These are phyloP conservation scores for Cystofilobasidium macerans DNA, from an alignment of 768 basidiomycete species.

Conservation along the genomic window DNA sequence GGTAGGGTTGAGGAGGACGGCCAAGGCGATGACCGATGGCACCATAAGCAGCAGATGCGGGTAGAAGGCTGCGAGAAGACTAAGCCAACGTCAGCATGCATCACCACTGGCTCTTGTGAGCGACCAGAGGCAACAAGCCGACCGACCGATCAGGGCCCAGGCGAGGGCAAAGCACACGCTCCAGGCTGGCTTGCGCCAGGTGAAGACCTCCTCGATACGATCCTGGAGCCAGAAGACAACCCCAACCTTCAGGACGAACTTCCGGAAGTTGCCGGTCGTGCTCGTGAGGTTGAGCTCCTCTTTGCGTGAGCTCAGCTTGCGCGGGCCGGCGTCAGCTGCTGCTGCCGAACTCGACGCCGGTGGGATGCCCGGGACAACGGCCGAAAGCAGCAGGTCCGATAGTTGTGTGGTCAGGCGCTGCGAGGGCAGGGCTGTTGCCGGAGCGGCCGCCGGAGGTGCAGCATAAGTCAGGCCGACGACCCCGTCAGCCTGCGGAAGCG, in stretches of 20 bases:
- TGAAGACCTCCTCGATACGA: slow-evolving; percentile 22
- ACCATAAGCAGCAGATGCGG: slow-evolving; percentile 14
- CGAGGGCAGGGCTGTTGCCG: slow-evolving; percentile 5
- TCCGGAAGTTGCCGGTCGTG: slow-evolving; percentile 25
- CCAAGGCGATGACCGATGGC: slow-evolving; percentile 3
- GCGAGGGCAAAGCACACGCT: slow-evolving; percentile 15
- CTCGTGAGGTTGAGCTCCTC: slow-evolving; percentile 26
- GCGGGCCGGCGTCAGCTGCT: not conserved
- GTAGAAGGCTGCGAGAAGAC: slow-evolving; percentile 10
- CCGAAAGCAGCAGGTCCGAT: slow-evolving; percentile 16
- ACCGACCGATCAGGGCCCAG: slow-evolving; percentile 20
- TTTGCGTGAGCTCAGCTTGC: slow-evolving; percentile 5
- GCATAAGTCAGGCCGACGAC: not conserved
- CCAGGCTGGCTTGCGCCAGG: slow-evolving; percentile 12
- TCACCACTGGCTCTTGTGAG: not conserved
- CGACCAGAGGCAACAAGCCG: not conserved
- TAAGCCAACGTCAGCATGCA: not conserved
- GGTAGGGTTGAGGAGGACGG: not conserved
- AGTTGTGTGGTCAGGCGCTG: slow-evolving; percentile 25
- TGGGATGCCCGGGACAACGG: slow-evolving; percentile 25
- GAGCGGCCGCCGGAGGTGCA: not conserved
- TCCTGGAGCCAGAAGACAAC: slow-evolving; percentile 23
- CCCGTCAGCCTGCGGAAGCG: too few relatives aligned
- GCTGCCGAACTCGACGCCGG: slow-evolving; percentile 2
- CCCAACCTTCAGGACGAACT: slow-evolving; percentile 25